Base-by-base conservation (phyloP, 2,329 filamentous ascomycete genomes). In the Colletotrichum eremochloae region DNA sequence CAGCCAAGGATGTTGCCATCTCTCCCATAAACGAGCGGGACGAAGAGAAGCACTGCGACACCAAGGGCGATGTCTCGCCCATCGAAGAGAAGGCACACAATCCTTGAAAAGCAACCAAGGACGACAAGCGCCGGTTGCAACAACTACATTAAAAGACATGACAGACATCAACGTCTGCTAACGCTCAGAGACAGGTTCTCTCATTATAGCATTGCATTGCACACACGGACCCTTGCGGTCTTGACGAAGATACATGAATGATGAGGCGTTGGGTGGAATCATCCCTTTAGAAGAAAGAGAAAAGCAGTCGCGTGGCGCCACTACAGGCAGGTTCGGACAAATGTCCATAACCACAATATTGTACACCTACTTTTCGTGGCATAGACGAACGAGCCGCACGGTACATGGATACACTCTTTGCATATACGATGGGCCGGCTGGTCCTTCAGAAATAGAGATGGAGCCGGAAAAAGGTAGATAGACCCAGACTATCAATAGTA, bases 201-300 rank as follows among this genome's bases (percentile, higher is more conserved):
- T 56, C 63, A 55, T n/a, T 24, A 29, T 29, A 14, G 46, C 8
- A 71, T 48, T 71, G 50, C 71, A 57, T 62, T 62, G 67, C 71
- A 71, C 71, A 62, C 55, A 61, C 62, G 57, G 72, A 57, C 38
- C 64, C 5, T 62, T 44, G n/a, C 15, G 57, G 50, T 38, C 66
- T 63, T 63, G 33, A 74, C 66, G 70, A 74, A 68, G 31, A 55
- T 62, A 42, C 66, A 74, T 73, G 72, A 55, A 73, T 44, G 62
- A 70, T 66, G 56, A 69, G 70, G 72, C 72, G 70, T 74, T 74
- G 24, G 70, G 15, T 18, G 36, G 42, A 62, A 58, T 3, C 14
- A 24, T 57, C 29, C 40, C 12, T 31, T 58, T 38, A 36, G 36
- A 29, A 46, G 53, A 56, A 40, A 20, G 12, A 58, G 31, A 24